Evolutionary conservation across 2,329 filamentous ascomycete species (phyloP).

Genomic region (Calonectria hawksworthii): DNA sequence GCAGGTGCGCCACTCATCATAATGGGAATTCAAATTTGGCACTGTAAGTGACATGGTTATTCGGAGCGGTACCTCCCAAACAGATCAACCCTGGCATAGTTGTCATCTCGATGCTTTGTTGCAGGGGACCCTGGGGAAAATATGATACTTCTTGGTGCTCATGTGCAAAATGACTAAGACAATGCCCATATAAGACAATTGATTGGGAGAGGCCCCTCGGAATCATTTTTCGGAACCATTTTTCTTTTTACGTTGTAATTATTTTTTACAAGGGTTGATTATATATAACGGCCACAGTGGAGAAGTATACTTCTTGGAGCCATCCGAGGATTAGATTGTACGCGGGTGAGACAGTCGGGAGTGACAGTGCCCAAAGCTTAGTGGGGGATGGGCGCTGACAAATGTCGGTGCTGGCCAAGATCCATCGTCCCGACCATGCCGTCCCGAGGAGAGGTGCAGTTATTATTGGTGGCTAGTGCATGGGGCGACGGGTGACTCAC

Average conservation of each 20-base stretch:
- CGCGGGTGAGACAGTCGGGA: neutral
- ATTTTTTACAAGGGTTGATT: neutral
- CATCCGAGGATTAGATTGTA: neutral
- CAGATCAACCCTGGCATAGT: neutral
- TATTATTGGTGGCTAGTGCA: slow-evolving; percentile 8
- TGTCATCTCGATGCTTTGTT: neutral
- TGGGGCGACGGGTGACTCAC: slow-evolving; percentile 23
- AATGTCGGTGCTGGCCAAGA: slow-evolving; percentile 39
- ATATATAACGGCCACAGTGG: neutral
- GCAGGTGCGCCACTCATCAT: slow-evolving; percentile 6
- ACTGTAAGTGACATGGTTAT: neutral
- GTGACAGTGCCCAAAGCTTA: neutral
- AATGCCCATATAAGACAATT: neutral
- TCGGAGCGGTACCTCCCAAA: neutral
- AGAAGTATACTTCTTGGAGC: neutral
- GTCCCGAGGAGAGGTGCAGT: neutral
- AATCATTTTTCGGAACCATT: neutral
- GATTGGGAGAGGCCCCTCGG: no score
- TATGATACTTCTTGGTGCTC: neutral
- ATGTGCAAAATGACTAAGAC: neutral
- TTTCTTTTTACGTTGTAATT: neutral
- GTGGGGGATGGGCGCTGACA: slow-evolving; percentile 39
- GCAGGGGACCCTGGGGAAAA: neutral
- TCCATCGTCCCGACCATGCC: slow-evolving; percentile 36
- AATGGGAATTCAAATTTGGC: neutral